Conservation (phyloP, 352 stramenopile genomes). For the Globisporangium cylindrosporum region DNA sequence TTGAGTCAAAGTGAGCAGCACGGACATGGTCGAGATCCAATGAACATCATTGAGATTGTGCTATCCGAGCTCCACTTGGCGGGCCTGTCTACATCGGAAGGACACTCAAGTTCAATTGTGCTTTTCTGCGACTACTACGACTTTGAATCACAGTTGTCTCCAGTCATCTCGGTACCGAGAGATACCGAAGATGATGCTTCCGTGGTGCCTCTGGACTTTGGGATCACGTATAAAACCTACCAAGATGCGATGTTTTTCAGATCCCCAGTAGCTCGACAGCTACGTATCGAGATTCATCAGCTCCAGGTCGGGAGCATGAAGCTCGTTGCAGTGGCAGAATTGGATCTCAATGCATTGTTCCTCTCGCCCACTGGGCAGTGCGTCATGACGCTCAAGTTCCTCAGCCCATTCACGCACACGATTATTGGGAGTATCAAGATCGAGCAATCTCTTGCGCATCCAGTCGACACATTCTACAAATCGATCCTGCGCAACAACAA, state of each 20-base stretch:
- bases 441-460: constrained; percentile 8
- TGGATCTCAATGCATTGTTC: constrained; percentile 22
- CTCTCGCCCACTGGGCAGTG: constrained; percentile 13
- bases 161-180: constrained; percentile 15
- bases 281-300: constrained; percentile 28
- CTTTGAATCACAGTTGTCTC: constrained; percentile 39
- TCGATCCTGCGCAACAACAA: constrained; percentile 13
- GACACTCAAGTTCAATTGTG: constrained; percentile 3
- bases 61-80: constrained; percentile 14
- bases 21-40: background rate
- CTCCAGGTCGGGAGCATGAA: constrained; percentile 4
- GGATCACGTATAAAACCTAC: constrained; percentile 30
- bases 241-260: constrained; percentile 25
- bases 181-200: too few species aligned
- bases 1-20: background rate
- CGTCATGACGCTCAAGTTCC: constrained; percentile 16
- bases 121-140: constrained; percentile 44
- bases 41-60: constrained; percentile 21
- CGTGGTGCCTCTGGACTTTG: constrained; percentile 23
- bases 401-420: constrained; percentile 15
- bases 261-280: constrained; percentile 12
- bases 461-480: constrained; percentile 21
- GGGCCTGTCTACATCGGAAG: background rate
- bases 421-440: constrained; percentile 15
- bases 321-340: constrained; percentile 16